Base-by-base conservation (phyloP, 2,329 filamentous ascomycete species). In the Knufia petricola region DNA sequence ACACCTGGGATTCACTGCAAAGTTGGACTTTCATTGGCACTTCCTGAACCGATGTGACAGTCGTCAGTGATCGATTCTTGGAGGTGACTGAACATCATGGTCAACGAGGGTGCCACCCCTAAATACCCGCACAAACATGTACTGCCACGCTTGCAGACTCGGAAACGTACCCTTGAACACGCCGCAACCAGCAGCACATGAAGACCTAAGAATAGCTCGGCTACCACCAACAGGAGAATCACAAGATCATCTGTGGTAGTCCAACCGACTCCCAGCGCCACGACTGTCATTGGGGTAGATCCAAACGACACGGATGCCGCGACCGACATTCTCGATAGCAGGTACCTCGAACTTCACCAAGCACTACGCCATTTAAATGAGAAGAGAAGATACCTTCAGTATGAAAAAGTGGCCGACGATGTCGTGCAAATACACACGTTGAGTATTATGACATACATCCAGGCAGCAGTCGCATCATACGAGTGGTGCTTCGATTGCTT, bases 1-100 rank as follows among this genome's bases (percentile, higher is more conserved):
- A 37, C 34, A 37, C 34, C 34, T 15, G 6, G 13, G 34, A 37
- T 37, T 37, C 34, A 37, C 34, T 37, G 34, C 34, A 37, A 37
- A 37, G 34, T 37, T 37, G 34, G 34, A 37, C 34, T 37, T 37
- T 37, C 34, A 37, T 37, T 37, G 30, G 34, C 34, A 37, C 34
- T 37, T 37, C 34, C 34, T 6, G 34, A 37, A 37, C 34, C 34
- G 34, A 37, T 20, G 34, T 37, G n/a, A 20, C 34, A n/a, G 17
- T 37, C 17, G 34, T 37, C 34, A 37, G 34, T 37, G 34, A 37
- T 37, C 17, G 34, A n/a, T 37, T 37, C 34, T 37, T 37, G 34
- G 17, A 37, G 13, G 34, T 37, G 17, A n/a, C 15, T 15, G 34
- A 37, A 20, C 17, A 37, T 37, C 34, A 37, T 37, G 34, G 34